Evolutionary conservation across 2,329 filamentous ascomycete genomes (phyloP).

Genomic region (Phaeoacremonium minimum): DNA sequence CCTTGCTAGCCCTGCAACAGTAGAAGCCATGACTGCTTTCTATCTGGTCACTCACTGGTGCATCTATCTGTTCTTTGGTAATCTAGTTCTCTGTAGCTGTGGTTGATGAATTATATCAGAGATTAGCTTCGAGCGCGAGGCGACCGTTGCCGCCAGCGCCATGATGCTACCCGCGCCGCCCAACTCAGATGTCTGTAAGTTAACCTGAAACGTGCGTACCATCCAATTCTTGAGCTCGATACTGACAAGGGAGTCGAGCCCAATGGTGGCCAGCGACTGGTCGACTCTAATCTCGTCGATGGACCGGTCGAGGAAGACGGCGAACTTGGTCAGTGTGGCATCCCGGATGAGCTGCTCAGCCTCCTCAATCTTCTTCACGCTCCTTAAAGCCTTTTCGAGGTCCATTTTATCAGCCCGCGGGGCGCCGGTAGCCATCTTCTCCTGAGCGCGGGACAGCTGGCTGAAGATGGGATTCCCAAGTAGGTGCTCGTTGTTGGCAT

Average conservation of each 20-base stretch:
- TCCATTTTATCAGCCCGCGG: slow-evolving; percentile 5
- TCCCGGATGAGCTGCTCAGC: slow-evolving; percentile 11
- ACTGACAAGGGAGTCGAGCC: slow-evolving; percentile 16
- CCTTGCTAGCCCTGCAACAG: slow-evolving; percentile 8
- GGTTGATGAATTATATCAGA: slow-evolving; percentile 2
- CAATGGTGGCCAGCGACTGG: slow-evolving; percentile 10
- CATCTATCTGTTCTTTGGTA: too few species aligned
- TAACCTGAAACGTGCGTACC: slow-evolving; percentile 14
- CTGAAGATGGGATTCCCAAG: slow-evolving; percentile 14
- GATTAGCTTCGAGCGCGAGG: slow-evolving; percentile 17
- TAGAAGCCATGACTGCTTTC: slow-evolving; percentile 5
- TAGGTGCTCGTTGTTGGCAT: slow-evolving; percentile 11
- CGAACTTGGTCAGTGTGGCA: slow-evolving; percentile 14
- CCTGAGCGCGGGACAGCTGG: slow-evolving; percentile 7
- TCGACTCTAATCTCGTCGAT: slow-evolving; percentile 12
- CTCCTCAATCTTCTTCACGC: slow-evolving; percentile 9
- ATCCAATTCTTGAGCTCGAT: slow-evolving; percentile 19
- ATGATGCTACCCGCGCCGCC: slow-evolving; percentile 17
- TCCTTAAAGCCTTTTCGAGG: slow-evolving; percentile 4
- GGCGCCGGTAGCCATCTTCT: background rate
- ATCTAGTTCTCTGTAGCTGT: background rate
- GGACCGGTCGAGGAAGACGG: slow-evolving; percentile 12
- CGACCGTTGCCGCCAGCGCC: slow-evolving; percentile 16
- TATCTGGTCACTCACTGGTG: background rate
- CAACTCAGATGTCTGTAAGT: slow-evolving; percentile 21